A percentile compares a stretch with the other conserved stretches of the same genome.
phyloP scores from a whole-genome alignment of 116 monocot genomes.

The Papilionanthe hybrid region DNA sequence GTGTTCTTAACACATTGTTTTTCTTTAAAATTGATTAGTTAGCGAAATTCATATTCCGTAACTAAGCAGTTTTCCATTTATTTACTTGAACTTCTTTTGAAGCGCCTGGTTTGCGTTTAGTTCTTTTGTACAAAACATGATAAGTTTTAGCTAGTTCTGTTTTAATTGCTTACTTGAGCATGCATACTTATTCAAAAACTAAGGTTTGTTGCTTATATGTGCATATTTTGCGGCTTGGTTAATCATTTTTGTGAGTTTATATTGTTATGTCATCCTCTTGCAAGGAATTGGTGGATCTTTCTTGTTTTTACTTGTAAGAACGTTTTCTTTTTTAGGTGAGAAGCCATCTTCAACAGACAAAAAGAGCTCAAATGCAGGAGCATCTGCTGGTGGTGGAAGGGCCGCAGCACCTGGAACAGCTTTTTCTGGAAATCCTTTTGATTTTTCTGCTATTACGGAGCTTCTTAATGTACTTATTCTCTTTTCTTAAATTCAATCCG shows the following conservation, averaged over 20 bases:
- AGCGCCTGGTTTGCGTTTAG: background rate
- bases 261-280: background rate
- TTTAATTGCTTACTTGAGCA: background rate
- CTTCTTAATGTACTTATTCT: slow-evolving; percentile 26
- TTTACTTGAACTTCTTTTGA: background rate
- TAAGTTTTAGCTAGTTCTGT: background rate
- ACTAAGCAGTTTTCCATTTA: background rate
- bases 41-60: background rate
- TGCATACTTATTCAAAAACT: background rate
- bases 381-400: slow-evolving; percentile 6
- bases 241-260: background rate
- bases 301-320: background rate
- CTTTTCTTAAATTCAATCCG: background rate
- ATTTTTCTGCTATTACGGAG: slow-evolving; percentile 25
- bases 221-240: background rate
- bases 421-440: slow-evolving; percentile 36
- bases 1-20: background rate
- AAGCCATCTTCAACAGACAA: slow-evolving; percentile 17
- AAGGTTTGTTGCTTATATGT: background rate
- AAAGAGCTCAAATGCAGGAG: slow-evolving; percentile 17
- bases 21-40: background rate
- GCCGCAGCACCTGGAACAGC: slow-evolving; percentile 8
- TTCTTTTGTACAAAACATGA: background rate
- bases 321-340: slow-evolving; percentile 1
- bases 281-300: background rate